Base-by-base conservation (phyloP, 176 grass and related monocot genomes). In the Lolium perenne region DNA sequence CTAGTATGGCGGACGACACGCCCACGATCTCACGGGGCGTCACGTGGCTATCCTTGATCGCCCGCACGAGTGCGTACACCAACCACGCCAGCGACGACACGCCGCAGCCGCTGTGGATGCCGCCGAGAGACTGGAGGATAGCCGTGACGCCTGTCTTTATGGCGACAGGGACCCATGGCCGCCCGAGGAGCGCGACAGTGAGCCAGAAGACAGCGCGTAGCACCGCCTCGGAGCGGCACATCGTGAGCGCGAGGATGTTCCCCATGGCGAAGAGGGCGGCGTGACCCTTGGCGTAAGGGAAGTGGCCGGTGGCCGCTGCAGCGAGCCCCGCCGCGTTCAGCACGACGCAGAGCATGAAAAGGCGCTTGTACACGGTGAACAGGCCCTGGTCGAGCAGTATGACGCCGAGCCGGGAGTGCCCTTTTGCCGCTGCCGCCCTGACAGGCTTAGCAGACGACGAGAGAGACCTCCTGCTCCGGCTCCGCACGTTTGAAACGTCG, bases 301-400 rank as follows among this genome's bases (percentile, higher is more conserved):
- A 92, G 67, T 32, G 85, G 7, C 88, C 82, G 14, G 85, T 62
- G 8, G 79, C 63, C 5, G 93, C 90, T 14, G 86, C 83, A 18
- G 35, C 71, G 11, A 95, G 22, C 10, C 17, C 88, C 13, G 49
- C 49, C 0, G 84, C 60, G 79, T 95, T 95, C 7, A 92, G 46
- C 12, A 46, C 76, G 54, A 85, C 32, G 32, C 32, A 35, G 32
- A 35, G 1, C 32, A 35, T 35, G 32, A 35, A 35, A 2, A 35
- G 32, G 10, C 86, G 83, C 82, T 95, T 95, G 90, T 95, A 92
- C 65, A 95, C 90, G 21, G 93, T 95, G 88, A 95, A 91, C 69
- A 95, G 9, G 20, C 90, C 90, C 77, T 95, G 87, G 82, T 92
- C 93, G 1, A 92, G 86, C 21, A 95, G 85, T 66, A 95, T 89